Evolutionary conservation across 2,329 filamentous ascomycete genomes (phyloP).

Genomic region (Aspergillus hiratsukae): DNA sequence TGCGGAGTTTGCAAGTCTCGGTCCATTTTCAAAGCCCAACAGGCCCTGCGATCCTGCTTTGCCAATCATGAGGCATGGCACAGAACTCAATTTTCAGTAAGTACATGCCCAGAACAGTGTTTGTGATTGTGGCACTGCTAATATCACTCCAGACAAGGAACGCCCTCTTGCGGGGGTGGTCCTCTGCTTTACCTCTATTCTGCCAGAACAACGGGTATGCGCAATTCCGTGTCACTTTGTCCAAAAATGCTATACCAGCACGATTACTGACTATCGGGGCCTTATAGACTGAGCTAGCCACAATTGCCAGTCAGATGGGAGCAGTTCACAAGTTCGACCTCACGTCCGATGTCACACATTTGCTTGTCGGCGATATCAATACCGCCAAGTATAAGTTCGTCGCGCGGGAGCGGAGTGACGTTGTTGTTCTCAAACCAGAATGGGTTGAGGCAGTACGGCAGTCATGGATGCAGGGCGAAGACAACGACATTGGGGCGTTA

Average conservation of each 20-base stretch:
- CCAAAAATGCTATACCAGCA: neutral
- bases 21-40: slow-evolving; percentile 1
- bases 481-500: slow-evolving; percentile 66
- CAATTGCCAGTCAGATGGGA: slow-evolving; percentile 69
- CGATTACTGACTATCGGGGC: slow-evolving; percentile 1
- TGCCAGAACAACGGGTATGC: slow-evolving; percentile 71
- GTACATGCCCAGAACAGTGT: slow-evolving; percentile 11
- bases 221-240: neutral
- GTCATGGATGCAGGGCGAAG: slow-evolving; percentile 73
- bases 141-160: slow-evolving; percentile 47
- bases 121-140: slow-evolving; percentile 9
- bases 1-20: slow-evolving; percentile 4
- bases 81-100: slow-evolving; percentile 32
- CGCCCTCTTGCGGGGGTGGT: slow-evolving; percentile 67
- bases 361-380: slow-evolving; percentile 82
- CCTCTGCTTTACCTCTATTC: slow-evolving; percentile 82
- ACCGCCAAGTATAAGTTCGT: slow-evolving; percentile 96
- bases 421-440: slow-evolving; percentile 72
- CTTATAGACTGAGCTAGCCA: slow-evolving; percentile 37
- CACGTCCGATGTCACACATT: slow-evolving; percentile 92
- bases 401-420: slow-evolving; percentile 79
- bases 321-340: slow-evolving; percentile 84
- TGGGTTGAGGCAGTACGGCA: slow-evolving; percentile 80
- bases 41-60: slow-evolving; percentile 3
- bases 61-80: slow-evolving; percentile 40